phyloP scores from a whole-genome alignment of 2,329 filamentous ascomycete species.

The Penicillium griseofulvum region DNA sequence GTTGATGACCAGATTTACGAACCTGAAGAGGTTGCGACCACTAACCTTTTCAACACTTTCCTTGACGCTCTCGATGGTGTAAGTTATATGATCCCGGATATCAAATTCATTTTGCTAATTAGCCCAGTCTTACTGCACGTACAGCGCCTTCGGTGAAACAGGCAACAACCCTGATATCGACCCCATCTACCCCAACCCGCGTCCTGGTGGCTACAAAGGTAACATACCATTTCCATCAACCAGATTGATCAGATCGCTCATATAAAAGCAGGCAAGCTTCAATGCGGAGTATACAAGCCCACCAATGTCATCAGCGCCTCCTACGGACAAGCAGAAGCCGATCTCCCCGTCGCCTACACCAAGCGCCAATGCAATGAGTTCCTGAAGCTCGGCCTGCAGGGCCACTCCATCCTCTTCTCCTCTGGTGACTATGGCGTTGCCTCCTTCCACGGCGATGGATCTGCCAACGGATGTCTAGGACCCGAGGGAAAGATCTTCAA shows the following conservation, averaged over 20 bases:
- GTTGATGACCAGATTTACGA: constrained; percentile 49
- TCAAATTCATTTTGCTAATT: neutral
- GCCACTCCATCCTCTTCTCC: constrained; percentile 31
- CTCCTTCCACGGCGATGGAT: constrained; percentile 40
- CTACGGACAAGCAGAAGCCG: constrained; percentile 55
- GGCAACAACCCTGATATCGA: constrained; percentile 51
- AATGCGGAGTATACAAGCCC: constrained; percentile 53
- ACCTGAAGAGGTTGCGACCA: constrained; percentile 29
- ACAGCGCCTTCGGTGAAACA: constrained; percentile 50
- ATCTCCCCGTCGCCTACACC: constrained; percentile 55
- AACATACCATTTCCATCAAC: constrained; percentile 32
- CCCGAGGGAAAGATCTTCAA: constrained; percentile 46
- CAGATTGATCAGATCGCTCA: constrained; percentile 24
- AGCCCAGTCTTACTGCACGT: constrained; percentile 50
- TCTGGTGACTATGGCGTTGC: constrained; percentile 34
- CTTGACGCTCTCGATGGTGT: constrained; percentile 53
- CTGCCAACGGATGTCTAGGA: constrained; percentile 39
- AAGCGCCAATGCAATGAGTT: constrained; percentile 48
- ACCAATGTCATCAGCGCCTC: constrained; percentile 59
- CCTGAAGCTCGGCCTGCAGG: constrained; percentile 50
- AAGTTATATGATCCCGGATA: neutral
- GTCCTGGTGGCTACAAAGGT: constrained; percentile 52
- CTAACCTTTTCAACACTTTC: constrained; percentile 47
- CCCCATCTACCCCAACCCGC: constrained; percentile 51
- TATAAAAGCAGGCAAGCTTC: constrained; percentile 31